These are phyloP conservation scores for Aspergillus tamarii DNA, from an alignment of 2,329 filamentous ascomycete species.

Conservation along the genomic window DNA sequence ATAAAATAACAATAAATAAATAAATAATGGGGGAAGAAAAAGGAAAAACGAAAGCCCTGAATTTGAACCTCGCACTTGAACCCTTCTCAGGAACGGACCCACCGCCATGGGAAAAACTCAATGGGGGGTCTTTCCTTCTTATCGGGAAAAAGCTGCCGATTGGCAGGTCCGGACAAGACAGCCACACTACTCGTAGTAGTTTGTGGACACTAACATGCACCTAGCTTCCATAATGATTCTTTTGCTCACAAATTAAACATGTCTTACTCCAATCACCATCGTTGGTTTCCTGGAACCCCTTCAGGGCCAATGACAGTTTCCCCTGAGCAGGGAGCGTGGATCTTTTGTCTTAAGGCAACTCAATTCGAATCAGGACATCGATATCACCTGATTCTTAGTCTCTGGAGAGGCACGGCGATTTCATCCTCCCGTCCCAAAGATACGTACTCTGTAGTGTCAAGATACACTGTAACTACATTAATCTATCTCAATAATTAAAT, in stretches of 20 bases:
- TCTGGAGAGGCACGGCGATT: background rate
- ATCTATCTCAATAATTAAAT: background rate
- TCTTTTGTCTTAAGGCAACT: background rate
- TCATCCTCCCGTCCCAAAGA: background rate
- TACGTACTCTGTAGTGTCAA: background rate
- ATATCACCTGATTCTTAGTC: background rate
- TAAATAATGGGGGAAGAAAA: background rate
- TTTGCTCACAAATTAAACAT: slow-evolving; percentile 1
- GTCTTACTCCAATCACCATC: slow-evolving; percentile 11
- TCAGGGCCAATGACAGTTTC: slow-evolving; percentile 10
- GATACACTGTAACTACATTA: background rate
- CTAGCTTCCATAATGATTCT: background rate
- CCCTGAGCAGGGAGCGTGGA: background rate
- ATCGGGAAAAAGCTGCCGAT: slow-evolving; percentile 3
- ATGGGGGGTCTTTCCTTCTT: background rate
- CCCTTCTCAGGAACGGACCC: background rate
- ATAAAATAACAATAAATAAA: background rate
- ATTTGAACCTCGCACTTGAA: background rate
- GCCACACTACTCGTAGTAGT: background rate
- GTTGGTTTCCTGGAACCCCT: slow-evolving; percentile 6
- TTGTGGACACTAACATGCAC: background rate
- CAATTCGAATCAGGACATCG: background rate
- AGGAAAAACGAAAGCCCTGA: background rate
- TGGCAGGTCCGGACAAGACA: background rate
- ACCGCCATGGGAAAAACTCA: background rate